Evolutionary conservation across 1,284 basidiomycete genomes (phyloP).

Genomic region (Nidula niveotomentosa): DNA sequence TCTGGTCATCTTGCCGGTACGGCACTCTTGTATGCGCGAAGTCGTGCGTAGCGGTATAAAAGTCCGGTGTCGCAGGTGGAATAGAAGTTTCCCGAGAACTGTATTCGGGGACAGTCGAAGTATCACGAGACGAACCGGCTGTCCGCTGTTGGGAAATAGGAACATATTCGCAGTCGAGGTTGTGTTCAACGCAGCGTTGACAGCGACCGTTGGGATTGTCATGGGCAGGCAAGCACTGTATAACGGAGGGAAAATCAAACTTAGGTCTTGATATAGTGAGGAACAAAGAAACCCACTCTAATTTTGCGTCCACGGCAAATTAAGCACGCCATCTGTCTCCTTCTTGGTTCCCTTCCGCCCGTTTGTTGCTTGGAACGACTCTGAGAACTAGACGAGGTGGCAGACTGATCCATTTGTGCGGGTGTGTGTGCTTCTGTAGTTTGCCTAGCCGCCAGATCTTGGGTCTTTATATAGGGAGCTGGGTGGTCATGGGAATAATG

Average conservation of each 20-base stretch:
- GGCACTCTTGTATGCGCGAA: too few species aligned
- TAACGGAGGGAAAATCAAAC: slow-evolving; percentile 3
- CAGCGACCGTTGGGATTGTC: neutral
- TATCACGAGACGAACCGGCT: too few species aligned
- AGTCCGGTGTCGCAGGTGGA: too few species aligned
- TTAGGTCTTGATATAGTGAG: neutral
- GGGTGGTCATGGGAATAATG: neutral
- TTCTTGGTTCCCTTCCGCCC: neutral
- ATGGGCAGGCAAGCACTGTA: slow-evolving; percentile 17
- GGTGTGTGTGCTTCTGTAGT: too few species aligned
- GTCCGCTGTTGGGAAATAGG: too few species aligned
- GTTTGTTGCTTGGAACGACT: neutral
- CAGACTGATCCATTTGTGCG: neutral
- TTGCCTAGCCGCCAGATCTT: too few species aligned
- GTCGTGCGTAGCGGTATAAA: too few species aligned
- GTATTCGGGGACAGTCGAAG: neutral
- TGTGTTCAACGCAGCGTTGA: slow-evolving; percentile 15
- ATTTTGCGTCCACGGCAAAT: slow-evolving; percentile 54
- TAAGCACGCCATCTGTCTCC: slow-evolving; percentile 41
- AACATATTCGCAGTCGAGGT: slow-evolving; percentile 18
- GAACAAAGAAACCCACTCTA: slow-evolving; percentile 32
- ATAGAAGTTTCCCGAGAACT: too few species aligned
- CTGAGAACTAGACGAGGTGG: neutral
- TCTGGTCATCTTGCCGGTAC: too few species aligned
- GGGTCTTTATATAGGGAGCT: neutral